phyloP scores from a whole-genome alignment of 345 rosid species.

The Rhodamnia argentea region DNA sequence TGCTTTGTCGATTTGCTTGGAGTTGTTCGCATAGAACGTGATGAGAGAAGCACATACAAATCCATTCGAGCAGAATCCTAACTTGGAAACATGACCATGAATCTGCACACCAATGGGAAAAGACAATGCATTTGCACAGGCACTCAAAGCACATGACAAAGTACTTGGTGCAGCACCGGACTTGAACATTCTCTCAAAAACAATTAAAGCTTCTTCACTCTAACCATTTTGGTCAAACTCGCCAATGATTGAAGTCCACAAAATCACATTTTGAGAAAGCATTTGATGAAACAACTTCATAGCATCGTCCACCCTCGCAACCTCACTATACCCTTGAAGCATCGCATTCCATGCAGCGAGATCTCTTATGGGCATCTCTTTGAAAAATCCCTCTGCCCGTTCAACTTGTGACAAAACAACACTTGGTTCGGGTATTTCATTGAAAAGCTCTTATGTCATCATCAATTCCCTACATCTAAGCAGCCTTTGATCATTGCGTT shows the following conservation, averaged over 20 bases:
- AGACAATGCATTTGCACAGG: not conserved
- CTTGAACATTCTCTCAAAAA: not conserved
- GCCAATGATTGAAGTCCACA: not conserved
- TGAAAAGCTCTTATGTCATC: rapidly evolving
- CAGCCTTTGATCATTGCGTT: not conserved
- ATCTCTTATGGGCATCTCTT: too few relatives aligned
- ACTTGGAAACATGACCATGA: not conserved
- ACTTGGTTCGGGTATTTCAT: not conserved
- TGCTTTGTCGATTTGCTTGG: not conserved
- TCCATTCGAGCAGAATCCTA: not conserved
- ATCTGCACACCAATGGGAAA: not conserved
- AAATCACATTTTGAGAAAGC: not conserved
- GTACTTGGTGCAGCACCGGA: not conserved
- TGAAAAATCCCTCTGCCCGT: too few relatives aligned
- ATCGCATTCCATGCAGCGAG: too few relatives aligned
- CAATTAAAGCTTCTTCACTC: not conserved
- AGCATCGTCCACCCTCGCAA: not conserved
- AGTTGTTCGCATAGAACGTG: not conserved
- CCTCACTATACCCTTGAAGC: not conserved
- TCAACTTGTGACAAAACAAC: not conserved
- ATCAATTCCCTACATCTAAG: not conserved
- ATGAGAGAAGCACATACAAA: not conserved
- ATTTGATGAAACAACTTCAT: not conserved
- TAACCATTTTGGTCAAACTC: not conserved
- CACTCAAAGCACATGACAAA: not conserved